These are phyloP conservation scores for Podospora pseudopauciseta DNA, from an alignment of 495 filamentous ascomycete genomes.

Conservation along the genomic window DNA sequence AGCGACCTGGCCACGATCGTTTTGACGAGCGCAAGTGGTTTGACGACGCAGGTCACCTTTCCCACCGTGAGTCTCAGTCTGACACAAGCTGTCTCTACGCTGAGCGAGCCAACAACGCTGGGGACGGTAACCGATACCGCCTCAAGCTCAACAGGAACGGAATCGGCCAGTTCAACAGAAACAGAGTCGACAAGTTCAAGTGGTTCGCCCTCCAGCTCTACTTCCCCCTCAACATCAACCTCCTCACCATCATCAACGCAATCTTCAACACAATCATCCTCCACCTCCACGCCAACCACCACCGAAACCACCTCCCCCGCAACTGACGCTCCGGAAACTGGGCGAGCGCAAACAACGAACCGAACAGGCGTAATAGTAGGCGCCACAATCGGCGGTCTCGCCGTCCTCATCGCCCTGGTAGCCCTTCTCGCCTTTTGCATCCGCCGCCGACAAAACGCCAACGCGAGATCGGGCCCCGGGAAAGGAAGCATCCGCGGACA, in stretches of 20 bases:
- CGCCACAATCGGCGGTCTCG: slow-evolving; percentile 32
- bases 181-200: slow-evolving; percentile 18
- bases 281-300: slow-evolving; percentile 17
- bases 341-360: slow-evolving; percentile 12
- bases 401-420: slow-evolving; percentile 17
- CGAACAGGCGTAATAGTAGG: slow-evolving; percentile 45
- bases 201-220: slow-evolving; percentile 17
- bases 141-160: slow-evolving; percentile 14
- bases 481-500: slow-evolving; percentile 26
- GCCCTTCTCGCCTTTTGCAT: slow-evolving; percentile 20
- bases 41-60: slow-evolving; percentile 29
- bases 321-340: slow-evolving; percentile 15
- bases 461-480: slow-evolving; percentile 35
- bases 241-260: slow-evolving; percentile 18
- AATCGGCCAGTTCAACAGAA: neutral
- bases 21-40: slow-evolving; percentile 34
- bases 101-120: slow-evolving; percentile 38
- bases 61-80: slow-evolving; percentile 32
- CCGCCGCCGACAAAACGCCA: slow-evolving; percentile 32
- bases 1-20: slow-evolving; percentile 43
- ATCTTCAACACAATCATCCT: slow-evolving; percentile 18
- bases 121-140: slow-evolving; percentile 21
- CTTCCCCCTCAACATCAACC: slow-evolving; percentile 14
- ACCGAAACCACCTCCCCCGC: slow-evolving; percentile 16
- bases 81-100: slow-evolving; percentile 30